Base-by-base conservation (phyloP, 768 basidiomycete genomes). In the Lactarius akahatsu region DNA sequence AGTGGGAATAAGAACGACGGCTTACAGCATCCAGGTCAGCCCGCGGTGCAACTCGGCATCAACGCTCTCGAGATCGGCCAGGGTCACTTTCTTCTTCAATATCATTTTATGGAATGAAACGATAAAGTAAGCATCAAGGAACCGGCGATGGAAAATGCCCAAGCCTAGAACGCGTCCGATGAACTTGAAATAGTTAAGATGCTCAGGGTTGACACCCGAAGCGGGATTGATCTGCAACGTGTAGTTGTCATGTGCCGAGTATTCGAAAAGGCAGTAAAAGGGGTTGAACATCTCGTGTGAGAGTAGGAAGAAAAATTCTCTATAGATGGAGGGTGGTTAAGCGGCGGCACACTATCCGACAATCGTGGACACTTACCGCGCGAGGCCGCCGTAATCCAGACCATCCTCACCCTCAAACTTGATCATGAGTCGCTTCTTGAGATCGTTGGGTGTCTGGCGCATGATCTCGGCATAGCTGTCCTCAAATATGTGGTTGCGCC, bases 251-350 rank as follows among this genome's bases (percentile, higher is more conserved):
- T 98, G 96, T 23, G 97, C 97, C 1, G 97, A 98, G 78, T 99
- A 99, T 79, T 99, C 97, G 79, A 99, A 99, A 13, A 99, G 82
- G 77, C 97, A 98, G 79, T 99, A 98, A 85, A 99, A 98, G 28
- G 97, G 97, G 78, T 98, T 97, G 83, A 99, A 98, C 97, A 99
- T 98, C 79, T 98, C 97, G 77, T 99, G 97, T 40, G 96, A 98
- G 57, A 99, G 85, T 65, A 99, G 81, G 91, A 98, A 99, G 85
- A 99, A 99, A 83, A 98, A 99, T 80, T 99, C 97, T 82, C 96
- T 96, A 78, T 54, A 65, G 28, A 41, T 43, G 36, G 28, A 60
- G 32, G 23, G 67, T 52, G n/a, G 54, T 73, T 64, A 43, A 38
- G 10, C 1, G 52, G 52, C 38, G 28, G 36, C n/a, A 38, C 38